Conservation (phyloP, 1,284 basidiomycete genomes). For the Melampsora larici-populina region DNA sequence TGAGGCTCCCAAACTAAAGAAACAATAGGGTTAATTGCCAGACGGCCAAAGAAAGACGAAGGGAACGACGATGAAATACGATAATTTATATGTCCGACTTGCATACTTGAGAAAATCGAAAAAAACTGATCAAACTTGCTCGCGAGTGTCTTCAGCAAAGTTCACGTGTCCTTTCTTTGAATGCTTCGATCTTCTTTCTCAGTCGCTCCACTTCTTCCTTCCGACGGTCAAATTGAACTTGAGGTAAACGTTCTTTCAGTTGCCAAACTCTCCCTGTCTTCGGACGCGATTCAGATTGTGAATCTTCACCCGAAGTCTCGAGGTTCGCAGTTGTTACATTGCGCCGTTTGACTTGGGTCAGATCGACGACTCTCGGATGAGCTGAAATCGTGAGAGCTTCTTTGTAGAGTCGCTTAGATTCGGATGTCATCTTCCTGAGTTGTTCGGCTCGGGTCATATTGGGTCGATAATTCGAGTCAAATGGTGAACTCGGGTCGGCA, state of each 20-base stretch:
- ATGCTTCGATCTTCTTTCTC: slow-evolving; percentile 28
- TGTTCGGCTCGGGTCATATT: slow-evolving; percentile 8
- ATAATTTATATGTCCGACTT: too few species aligned
- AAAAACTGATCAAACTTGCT: too few species aligned
- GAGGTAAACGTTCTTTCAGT: slow-evolving; percentile 30
- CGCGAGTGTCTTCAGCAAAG: not conserved
- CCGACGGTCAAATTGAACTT: slow-evolving; percentile 27
- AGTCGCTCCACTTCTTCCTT: slow-evolving; percentile 33
- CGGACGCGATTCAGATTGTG: not conserved
- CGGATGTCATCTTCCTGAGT: slow-evolving; percentile 19
- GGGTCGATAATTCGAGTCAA: not conserved
- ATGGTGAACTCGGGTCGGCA: not conserved
- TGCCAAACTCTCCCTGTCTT: slow-evolving; percentile 26
- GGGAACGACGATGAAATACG: too few species aligned
- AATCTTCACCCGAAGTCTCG: not conserved
- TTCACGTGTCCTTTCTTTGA: slow-evolving; percentile 18
- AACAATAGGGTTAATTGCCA: too few species aligned
- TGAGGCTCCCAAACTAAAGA: too few species aligned
- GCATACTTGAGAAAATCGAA: too few species aligned
- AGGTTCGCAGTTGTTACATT: not conserved
- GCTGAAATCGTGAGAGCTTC: slow-evolving; percentile 31
- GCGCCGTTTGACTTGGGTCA: slow-evolving; percentile 26
- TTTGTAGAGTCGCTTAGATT: slow-evolving; percentile 27
- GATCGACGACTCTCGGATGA: slow-evolving; percentile 28
- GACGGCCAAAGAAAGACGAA: too few species aligned